Base-by-base conservation (phyloP, 768 basidiomycete genomes). In the Suillus subaureus region DNA sequence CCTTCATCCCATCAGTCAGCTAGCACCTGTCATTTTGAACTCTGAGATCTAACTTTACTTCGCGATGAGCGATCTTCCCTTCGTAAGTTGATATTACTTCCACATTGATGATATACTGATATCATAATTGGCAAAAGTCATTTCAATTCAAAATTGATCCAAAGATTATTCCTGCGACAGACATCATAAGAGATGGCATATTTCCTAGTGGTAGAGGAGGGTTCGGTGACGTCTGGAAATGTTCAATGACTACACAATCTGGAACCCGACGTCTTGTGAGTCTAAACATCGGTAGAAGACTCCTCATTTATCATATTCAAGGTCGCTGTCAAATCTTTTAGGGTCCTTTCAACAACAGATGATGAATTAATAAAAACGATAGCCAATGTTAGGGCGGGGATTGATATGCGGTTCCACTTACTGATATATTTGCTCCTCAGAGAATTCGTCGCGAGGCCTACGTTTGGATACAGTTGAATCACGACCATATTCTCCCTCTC, bases 401-500 rank as follows among this genome's bases (percentile, higher is more conserved):
- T 47, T 23, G 12, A 23, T 6, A 23, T 2, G 6, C 47, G 8
- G 18, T 57, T 49, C 11, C 18, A 18, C 9, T 28, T 26, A 8
- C 35, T 37, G n/a, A 15, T 57, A 9, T 4, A 18, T 66, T 45
- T 33, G 1, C 67, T 70, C 60, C 3, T 39, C 47, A 77, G 76
- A 66, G 65, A 61, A 72, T 78, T 56, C 70, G 66, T 37, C 69
- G 70, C 47, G 78, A 78, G 65, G 72, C 74, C 39, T 64, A 79
- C n/a, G 63, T 78, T 11, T 79, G 75, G 77, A 65, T 75, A 52
- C 72, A 73, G 18, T 65, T 78, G 23, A 63, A 67, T 13, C 74
- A 75, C 61, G 65, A 39, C 23, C 75, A 79, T 49, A 71, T 77
- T 45, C 72, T 78, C 33, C 72, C 75, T 0, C 74, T 78, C 49